These are phyloP conservation scores for Heliosperma pusillum DNA, from an alignment of 148 eudicot species.

Conservation along the genomic window DNA sequence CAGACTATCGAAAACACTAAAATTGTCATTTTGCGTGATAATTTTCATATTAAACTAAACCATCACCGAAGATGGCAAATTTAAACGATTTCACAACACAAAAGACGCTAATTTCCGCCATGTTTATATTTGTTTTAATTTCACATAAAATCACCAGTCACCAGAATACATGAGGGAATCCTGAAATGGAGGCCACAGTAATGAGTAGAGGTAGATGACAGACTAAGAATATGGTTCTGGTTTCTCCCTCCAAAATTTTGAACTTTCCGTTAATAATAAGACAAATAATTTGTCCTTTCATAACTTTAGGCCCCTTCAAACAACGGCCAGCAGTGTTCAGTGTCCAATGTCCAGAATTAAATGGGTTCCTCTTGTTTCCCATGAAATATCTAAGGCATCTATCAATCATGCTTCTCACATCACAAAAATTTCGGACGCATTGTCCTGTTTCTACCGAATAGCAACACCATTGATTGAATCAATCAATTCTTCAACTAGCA, in stretches of 20 bases:
- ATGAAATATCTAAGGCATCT: slow-evolving; percentile 6
- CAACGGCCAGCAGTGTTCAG: neutral
- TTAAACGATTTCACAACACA: too few species aligned
- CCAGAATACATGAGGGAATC: neutral
- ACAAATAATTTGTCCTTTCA: neutral
- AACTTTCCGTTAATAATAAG: neutral
- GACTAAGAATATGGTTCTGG: neutral
- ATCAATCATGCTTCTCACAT: neutral
- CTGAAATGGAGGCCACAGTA: neutral
- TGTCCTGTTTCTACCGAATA: neutral
- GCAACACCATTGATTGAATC: neutral
- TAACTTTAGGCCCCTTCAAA: slow-evolving; percentile 1
- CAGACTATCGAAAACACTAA: too few species aligned
- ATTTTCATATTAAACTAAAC: too few species aligned
- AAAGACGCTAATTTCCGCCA: too few species aligned
- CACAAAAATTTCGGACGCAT: neutral
- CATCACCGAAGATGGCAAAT: too few species aligned
- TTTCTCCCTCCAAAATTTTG: neutral
- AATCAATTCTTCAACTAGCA: slow-evolving; percentile 1
- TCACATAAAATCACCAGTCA: too few species aligned
- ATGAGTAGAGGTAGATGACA: neutral
- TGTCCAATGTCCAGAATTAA: neutral
- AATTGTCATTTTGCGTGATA: too few species aligned
- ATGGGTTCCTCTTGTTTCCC: neutral
- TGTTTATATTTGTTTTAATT: neutral